Conservation (phyloP, 768 basidiomycete genomes). For the Termitomyces eurrhizus region DNA sequence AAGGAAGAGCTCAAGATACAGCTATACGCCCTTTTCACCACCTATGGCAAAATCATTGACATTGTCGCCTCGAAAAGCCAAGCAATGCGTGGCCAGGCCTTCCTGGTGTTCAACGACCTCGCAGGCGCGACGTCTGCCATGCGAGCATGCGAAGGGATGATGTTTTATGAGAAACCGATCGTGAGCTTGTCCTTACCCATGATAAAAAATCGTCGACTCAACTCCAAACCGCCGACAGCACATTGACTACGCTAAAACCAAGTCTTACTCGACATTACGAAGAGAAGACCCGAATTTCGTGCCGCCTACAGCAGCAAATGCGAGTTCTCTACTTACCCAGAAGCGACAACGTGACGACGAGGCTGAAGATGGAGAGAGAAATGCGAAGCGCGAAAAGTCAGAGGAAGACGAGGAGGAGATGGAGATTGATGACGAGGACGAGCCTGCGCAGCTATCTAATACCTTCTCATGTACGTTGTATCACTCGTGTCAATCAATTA, state of each 20-base stretch:
- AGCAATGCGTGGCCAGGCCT: slow-evolving; percentile 92
- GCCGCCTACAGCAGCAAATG: slow-evolving; percentile 63
- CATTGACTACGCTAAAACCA: slow-evolving; percentile 87
- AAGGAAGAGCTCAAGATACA: slow-evolving; percentile 84
- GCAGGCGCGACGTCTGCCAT: slow-evolving; percentile 88
- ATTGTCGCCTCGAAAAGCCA: slow-evolving; percentile 83
- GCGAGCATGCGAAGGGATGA: slow-evolving; percentile 89
- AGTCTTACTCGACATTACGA: slow-evolving; percentile 80
- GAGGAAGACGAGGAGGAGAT: slow-evolving; percentile 85
- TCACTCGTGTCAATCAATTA: slow-evolving; percentile 21
- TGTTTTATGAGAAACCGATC: slow-evolving; percentile 90
- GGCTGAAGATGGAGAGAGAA: slow-evolving; percentile 46
- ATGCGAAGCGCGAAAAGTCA: slow-evolving; percentile 65
- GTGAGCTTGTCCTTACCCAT: slow-evolving; percentile 43
- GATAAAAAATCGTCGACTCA: slow-evolving; percentile 2
- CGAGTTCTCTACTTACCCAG: slow-evolving; percentile 41
- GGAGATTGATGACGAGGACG: slow-evolving; percentile 92
- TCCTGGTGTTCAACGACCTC: slow-evolving; percentile 92
- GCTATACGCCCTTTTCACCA: slow-evolving; percentile 86
- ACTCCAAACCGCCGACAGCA: slow-evolving; percentile 44
- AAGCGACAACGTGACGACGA: slow-evolving; percentile 71
- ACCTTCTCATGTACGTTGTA: slow-evolving; percentile 44
- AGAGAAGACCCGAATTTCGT: slow-evolving; percentile 81
- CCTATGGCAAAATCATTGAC: slow-evolving; percentile 92
- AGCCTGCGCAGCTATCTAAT: slow-evolving; percentile 37